Percentiles rank a stretch among this genome's conserved stretches.
Evolutionary conservation across 805 yeast species (phyloP).

Genomic region (Jamesozyma rosinii): DNA sequence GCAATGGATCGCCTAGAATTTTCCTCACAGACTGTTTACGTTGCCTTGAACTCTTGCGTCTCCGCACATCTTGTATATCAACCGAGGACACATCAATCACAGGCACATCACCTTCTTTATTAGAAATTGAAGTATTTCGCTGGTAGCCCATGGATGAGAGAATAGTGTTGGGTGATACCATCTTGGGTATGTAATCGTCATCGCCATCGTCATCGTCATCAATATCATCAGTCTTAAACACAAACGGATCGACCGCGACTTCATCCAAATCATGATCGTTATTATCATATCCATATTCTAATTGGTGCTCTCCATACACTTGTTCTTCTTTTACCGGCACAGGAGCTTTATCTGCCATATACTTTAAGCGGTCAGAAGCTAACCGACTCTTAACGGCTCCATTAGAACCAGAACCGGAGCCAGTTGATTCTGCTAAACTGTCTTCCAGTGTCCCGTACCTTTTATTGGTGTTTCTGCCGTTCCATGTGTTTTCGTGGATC

Average conservation of each 20-base stretch:
- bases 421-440: not conserved
- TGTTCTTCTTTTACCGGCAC: not conserved
- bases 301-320: not conserved
- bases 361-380: not conserved
- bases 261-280: too few relatives aligned
- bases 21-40: conserved; percentile 7
- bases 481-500: not conserved
- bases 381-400: not conserved
- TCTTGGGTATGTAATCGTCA: not conserved
- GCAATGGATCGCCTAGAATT: conserved; percentile 33
- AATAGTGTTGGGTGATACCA: conserved; percentile 1
- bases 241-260: not conserved
- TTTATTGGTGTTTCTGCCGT: not conserved
- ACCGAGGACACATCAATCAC: not conserved
- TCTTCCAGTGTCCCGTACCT: not conserved
- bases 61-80: not conserved
- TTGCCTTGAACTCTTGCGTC: not conserved
- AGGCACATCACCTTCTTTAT: not conserved
- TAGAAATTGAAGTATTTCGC: not conserved
- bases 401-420: too few relatives aligned
- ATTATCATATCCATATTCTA: not conserved
- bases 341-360: not conserved
- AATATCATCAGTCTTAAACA: not conserved
- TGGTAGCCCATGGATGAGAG: not conserved
- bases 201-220: conserved; percentile 1